A percentile compares a stretch with the other conserved stretches of the same genome.
Evolutionary conservation across 805 yeast species (phyloP).

Genomic region (Jamesozyma rosinii): DNA sequence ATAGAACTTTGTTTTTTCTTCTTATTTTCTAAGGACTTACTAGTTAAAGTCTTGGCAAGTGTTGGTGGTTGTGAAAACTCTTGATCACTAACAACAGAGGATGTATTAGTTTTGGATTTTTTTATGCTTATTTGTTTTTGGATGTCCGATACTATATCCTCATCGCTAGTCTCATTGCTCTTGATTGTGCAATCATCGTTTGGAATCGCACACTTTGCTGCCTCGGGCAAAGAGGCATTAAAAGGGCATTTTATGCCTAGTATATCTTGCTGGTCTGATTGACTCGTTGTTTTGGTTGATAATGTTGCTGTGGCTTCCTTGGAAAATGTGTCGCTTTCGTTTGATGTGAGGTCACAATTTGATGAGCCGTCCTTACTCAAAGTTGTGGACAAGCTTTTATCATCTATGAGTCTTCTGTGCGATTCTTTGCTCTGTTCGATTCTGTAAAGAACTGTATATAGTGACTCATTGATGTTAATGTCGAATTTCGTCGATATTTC

Average conservation of each 20-base stretch:
- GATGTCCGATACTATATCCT: no score
- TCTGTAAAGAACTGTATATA: conserved; percentile 4
- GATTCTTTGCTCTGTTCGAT: neutral
- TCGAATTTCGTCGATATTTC: conserved; percentile 16
- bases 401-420: neutral
- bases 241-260: no score
- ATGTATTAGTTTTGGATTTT: no score
- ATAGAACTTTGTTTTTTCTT: neutral
- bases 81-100: no score
- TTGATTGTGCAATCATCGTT: no score
- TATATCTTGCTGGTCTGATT: neutral
- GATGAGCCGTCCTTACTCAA: neutral
- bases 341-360: neutral
- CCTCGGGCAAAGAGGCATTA: no score
- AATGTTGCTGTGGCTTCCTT: neutral
- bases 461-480: conserved; percentile 7
- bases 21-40: no score
- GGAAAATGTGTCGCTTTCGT: neutral
- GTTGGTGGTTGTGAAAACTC: no score
- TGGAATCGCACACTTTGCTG: no score
- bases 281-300: neutral
- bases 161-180: no score
- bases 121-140: no score
- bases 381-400: neutral
- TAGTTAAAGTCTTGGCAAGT: no score